Conservation (phyloP, 495 filamentous ascomycete genomes). For the Trichoderma gamsii region DNA sequence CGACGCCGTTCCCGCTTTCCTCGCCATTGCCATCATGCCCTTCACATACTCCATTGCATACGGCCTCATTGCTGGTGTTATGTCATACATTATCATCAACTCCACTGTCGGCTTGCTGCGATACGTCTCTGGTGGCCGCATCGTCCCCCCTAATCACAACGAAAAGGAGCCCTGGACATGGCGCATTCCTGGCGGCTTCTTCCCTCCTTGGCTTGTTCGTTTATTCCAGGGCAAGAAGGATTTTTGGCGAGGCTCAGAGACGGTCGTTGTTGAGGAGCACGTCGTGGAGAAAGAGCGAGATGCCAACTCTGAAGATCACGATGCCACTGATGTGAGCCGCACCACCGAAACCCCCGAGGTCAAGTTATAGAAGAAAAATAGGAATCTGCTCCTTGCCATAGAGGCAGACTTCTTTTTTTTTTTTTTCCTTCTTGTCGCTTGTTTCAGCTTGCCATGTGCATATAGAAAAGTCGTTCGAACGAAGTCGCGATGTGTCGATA, state of each 20-base stretch:
- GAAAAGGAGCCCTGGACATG: conserved; percentile 71
- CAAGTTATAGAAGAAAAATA: neutral
- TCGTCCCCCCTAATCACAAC: conserved; percentile 65
- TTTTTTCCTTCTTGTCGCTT: neutral
- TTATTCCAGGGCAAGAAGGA: conserved; percentile 57
- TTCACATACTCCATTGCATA: conserved; percentile 78
- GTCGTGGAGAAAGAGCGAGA: neutral
- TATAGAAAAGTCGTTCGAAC: neutral
- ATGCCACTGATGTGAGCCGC: neutral
- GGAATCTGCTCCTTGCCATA: too few species aligned
- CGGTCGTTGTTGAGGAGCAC: neutral
- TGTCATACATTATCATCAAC: conserved; percentile 67
- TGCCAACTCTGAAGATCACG: conserved; percentile 1
- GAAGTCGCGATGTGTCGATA: neutral
- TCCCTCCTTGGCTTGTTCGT: conserved; percentile 63
- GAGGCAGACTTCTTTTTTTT: neutral
- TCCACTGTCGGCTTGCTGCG: conserved; percentile 57
- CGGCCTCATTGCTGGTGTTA: conserved; percentile 69
- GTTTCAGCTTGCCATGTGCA: neutral
- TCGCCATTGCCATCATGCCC: conserved; percentile 78
- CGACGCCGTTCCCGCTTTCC: conserved; percentile 72
- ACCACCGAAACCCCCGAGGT: neutral
- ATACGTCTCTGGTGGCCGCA: conserved; percentile 55
- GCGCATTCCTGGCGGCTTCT: conserved; percentile 57
- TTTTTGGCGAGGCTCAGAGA: conserved; percentile 47